Evolutionary conservation across 768 basidiomycete species (phyloP).

Genomic region (Mycena polygramma): DNA sequence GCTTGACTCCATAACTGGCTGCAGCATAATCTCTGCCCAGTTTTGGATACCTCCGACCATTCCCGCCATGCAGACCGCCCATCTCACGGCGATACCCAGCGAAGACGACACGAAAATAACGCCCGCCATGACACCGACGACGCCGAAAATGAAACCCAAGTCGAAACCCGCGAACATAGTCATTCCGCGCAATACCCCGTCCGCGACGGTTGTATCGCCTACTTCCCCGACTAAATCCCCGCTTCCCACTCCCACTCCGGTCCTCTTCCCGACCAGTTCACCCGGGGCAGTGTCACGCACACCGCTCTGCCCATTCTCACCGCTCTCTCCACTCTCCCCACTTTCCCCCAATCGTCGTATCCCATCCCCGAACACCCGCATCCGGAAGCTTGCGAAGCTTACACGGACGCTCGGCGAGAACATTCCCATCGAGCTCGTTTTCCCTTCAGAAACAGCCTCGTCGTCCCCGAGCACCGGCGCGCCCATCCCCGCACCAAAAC

Average conservation of each 20-base stretch:
- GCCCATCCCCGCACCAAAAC: not conserved
- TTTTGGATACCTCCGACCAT: slow-evolving; percentile 25
- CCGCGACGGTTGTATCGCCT: slow-evolving; percentile 36
- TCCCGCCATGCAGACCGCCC: not conserved
- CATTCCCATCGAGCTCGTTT: slow-evolving; percentile 63
- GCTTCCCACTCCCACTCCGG: not conserved
- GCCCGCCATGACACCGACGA: slow-evolving; percentile 17
- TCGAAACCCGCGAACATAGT: slow-evolving; percentile 33
- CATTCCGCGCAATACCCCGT: slow-evolving; percentile 38
- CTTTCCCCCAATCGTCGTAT: slow-evolving; percentile 42
- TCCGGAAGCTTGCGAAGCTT: slow-evolving; percentile 64
- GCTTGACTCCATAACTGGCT: slow-evolving; percentile 31
- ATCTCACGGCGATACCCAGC: not conserved
- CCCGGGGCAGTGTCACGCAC: slow-evolving; percentile 14
- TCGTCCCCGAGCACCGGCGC: not conserved
- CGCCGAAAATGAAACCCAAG: slow-evolving; percentile 33
- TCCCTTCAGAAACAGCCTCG: slow-evolving; percentile 35
- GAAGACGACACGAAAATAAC: slow-evolving; percentile 22
- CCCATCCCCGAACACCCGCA: slow-evolving; percentile 50
- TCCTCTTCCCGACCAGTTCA: not conserved
- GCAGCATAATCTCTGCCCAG: slow-evolving; percentile 27
- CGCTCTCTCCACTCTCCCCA: slow-evolving; percentile 41
- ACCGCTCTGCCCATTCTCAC: slow-evolving; percentile 37
- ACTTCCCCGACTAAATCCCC: slow-evolving; percentile 30
- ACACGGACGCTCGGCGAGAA: slow-evolving; percentile 65